A percentile compares a stretch with the other conserved stretches of the same genome.
Evolutionary conservation across 2,329 filamentous ascomycete species (phyloP).

Genomic region (Xylaria sp.): DNA sequence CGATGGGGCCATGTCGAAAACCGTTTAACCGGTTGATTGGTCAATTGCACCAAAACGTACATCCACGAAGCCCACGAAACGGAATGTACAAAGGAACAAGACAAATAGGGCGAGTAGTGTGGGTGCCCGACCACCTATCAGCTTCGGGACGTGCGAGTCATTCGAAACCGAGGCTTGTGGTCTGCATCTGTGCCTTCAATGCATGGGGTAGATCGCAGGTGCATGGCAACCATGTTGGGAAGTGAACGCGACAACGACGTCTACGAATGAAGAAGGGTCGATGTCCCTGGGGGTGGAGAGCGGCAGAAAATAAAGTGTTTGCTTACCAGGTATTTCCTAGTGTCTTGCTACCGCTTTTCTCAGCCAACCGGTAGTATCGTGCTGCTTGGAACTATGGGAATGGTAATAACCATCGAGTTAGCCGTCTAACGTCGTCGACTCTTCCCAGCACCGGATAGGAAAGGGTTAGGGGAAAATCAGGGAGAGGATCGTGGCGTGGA

Average conservation of each 20-base stretch:
- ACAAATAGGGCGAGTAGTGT: constrained; percentile 44
- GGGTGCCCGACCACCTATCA: constrained; percentile 50
- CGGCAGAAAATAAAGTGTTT: constrained; percentile 37
- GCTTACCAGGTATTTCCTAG: constrained; percentile 95
- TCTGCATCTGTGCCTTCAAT: constrained; percentile 41
- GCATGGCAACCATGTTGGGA: constrained; percentile 28
- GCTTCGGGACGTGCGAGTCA: constrained; percentile 36
- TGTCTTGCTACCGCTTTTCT: constrained; percentile 87
- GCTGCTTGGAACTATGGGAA: constrained; percentile 84
- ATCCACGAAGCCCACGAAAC: constrained; percentile 20
- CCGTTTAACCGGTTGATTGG: constrained; percentile 37
- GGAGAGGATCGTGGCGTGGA: constrained; percentile 28
- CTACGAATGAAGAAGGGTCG: constrained; percentile 26
- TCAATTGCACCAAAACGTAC: constrained; percentile 32
- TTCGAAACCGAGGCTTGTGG: constrained; percentile 40
- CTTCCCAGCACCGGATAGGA: constrained; percentile 19
- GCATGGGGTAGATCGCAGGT: constrained; percentile 41
- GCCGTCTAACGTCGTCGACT: constrained; percentile 56
- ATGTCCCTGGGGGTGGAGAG: constrained; percentile 25
- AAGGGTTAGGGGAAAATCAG: constrained; percentile 26
- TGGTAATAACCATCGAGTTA: constrained; percentile 58
- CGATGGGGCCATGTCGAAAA: constrained; percentile 25
- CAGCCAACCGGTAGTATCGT: constrained; percentile 90
- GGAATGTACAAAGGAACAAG: constrained; percentile 30
- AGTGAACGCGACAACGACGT: constrained; percentile 24